Evolutionary conservation across 495 filamentous ascomycete genomes (phyloP).

Genomic region (Xanthoparmelia taractica): DNA sequence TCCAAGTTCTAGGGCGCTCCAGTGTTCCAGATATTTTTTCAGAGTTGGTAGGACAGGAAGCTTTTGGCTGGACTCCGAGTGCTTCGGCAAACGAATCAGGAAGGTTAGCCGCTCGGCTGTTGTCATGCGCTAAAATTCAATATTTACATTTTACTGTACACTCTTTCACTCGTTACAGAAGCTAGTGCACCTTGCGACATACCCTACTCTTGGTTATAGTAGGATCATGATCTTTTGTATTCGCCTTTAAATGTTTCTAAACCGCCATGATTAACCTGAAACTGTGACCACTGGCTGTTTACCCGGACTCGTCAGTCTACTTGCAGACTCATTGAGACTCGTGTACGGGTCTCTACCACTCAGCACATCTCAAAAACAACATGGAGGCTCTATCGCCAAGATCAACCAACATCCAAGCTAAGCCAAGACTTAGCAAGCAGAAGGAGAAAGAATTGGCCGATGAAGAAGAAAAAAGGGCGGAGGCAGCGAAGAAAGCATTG

Average conservation of each 20-base stretch:
- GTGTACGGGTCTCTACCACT: neutral
- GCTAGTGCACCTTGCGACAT: neutral
- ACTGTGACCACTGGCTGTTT: neutral
- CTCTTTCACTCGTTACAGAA: neutral
- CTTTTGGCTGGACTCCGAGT: too few relatives aligned
- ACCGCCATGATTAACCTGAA: neutral
- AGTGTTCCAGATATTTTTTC: neutral
- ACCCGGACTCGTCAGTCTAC: neutral
- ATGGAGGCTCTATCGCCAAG: slow-evolving; percentile 69
- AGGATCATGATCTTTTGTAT: neutral
- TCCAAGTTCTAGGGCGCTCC: neutral
- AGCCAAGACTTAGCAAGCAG: slow-evolving; percentile 37
- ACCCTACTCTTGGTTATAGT: neutral
- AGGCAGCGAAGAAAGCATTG: slow-evolving; percentile 41
- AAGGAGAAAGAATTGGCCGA: slow-evolving; percentile 43
- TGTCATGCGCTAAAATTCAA: slow-evolving; percentile 7
- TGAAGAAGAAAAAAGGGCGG: slow-evolving; percentile 38
- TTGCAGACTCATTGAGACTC: neutral
- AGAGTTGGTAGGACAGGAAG: neutral
- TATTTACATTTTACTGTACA: slow-evolving; percentile 1
- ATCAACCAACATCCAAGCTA: slow-evolving; percentile 54
- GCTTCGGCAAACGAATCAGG: neutral
- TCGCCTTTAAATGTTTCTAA: neutral
- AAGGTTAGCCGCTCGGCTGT: slow-evolving; percentile 11
- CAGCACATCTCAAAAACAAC: neutral